A percentile compares a stretch with the other conserved stretches of the same genome.
These are phyloP conservation scores for Didymella exigua DNA, from an alignment of 2,329 filamentous ascomycete species.

Conservation along the genomic window DNA sequence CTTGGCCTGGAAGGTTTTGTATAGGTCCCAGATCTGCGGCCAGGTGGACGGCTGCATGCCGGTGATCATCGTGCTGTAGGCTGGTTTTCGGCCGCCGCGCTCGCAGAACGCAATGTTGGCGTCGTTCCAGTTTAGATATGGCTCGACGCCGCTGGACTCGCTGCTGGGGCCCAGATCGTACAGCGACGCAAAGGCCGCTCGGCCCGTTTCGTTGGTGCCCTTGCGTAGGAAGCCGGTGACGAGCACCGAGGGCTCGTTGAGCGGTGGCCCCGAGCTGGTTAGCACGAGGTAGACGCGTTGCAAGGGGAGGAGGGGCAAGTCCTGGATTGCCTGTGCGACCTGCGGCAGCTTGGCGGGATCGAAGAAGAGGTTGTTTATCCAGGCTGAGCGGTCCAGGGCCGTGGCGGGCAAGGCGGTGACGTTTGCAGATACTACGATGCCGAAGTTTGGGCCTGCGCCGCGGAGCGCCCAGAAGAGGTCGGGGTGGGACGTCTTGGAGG, in stretches of 20 bases:
- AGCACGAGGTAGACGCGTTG: slow-evolving; percentile 48
- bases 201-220: slow-evolving; percentile 41
- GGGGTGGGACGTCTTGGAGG: slow-evolving; percentile 26
- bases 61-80: slow-evolving; percentile 44
- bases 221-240: slow-evolving; percentile 43
- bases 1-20: slow-evolving; percentile 45
- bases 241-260: slow-evolving; percentile 29
- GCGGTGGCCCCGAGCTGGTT: slow-evolving; percentile 29
- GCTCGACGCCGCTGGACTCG: slow-evolving; percentile 31
- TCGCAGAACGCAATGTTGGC: slow-evolving; percentile 48
- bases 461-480: slow-evolving; percentile 49
- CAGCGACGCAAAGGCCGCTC: slow-evolving; percentile 45
- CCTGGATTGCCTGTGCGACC: slow-evolving; percentile 46
- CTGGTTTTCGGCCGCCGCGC: slow-evolving; percentile 49
- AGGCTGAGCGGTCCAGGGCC: slow-evolving; percentile 31
- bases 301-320: slow-evolving; percentile 44
- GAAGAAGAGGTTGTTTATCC: slow-evolving; percentile 33
- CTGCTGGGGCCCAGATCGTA: slow-evolving; percentile 39
- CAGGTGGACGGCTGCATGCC: slow-evolving; percentile 47
- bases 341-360: slow-evolving; percentile 36
- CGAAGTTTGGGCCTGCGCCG: slow-evolving; percentile 46
- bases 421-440: slow-evolving; percentile 45
- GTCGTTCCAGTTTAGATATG: slow-evolving; percentile 50
- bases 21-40: slow-evolving; percentile 50
- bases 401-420: slow-evolving; percentile 45